Conservation (phyloP, 2,329 filamentous ascomycete genomes). For the Neopestalotiopsis sp. region DNA sequence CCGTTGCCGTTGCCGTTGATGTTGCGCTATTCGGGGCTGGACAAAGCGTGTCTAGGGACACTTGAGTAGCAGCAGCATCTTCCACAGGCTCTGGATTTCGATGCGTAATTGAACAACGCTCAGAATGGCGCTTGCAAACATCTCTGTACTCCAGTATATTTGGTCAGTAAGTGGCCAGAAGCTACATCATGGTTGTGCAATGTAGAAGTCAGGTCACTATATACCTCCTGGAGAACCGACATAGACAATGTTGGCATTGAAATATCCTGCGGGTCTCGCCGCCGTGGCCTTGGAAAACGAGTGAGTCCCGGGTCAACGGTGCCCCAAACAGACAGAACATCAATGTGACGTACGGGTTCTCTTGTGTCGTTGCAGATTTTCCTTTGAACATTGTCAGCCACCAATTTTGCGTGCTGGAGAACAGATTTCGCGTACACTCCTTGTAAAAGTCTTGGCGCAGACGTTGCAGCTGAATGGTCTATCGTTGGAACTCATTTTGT, state of each 20-base stretch:
- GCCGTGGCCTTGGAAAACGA: not conserved
- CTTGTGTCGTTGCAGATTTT: constrained; percentile 1
- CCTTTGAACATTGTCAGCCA: not conserved
- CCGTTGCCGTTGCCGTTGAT: not conserved
- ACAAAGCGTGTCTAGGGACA: not conserved
- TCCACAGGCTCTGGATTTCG: not conserved
- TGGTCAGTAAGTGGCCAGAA: not conserved
- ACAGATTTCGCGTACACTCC: not conserved
- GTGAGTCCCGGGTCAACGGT: not conserved
- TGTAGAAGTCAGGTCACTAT: no score
- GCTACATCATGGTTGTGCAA: not conserved
- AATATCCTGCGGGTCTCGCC: constrained; percentile 7
- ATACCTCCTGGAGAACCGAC: constrained; percentile 4
- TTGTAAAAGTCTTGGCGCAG: constrained; percentile 9
- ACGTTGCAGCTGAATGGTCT: constrained; percentile 1
- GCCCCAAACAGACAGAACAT: not conserved
- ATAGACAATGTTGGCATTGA: not conserved
- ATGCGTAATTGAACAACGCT: not conserved
- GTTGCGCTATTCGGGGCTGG: not conserved
- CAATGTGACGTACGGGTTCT: not conserved
- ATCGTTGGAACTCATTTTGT: not conserved
- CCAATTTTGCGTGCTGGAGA: not conserved
- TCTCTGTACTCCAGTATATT: not conserved
- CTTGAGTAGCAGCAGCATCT: not conserved
- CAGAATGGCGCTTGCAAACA: constrained; percentile 5